Evolutionary conservation across 768 basidiomycete genomes (phyloP).

Genomic region (Saitozyma sp.): DNA sequence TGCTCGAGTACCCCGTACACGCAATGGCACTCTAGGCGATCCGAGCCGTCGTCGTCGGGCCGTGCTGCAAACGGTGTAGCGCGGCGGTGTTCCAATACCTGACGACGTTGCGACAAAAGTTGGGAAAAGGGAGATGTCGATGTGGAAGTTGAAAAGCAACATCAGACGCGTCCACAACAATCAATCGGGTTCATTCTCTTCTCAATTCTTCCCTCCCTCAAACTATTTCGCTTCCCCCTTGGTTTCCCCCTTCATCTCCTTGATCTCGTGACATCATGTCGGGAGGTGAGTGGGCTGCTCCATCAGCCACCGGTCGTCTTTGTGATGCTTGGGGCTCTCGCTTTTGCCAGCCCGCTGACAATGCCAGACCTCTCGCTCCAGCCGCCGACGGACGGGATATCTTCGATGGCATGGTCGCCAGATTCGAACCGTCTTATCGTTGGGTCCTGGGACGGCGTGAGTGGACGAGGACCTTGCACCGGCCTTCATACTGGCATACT

Average conservation of each 20-base stretch:
- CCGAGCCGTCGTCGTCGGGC: too few species aligned
- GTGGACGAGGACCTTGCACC: slow-evolving; percentile 23
- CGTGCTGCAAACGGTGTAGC: too few species aligned
- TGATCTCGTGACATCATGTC: slow-evolving; percentile 15
- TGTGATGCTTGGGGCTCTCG: too few species aligned
- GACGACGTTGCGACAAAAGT: not conserved
- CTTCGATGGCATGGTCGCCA: slow-evolving; percentile 77
- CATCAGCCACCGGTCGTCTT: not conserved
- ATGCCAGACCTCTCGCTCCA: slow-evolving; percentile 44
- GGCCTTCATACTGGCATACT: not conserved
- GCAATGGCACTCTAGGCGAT: too few species aligned
- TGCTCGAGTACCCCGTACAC: not conserved
- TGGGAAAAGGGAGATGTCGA: not conserved
- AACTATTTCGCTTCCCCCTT: not conserved
- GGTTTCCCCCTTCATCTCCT: slow-evolving; percentile 2
- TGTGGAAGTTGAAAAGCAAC: slow-evolving; percentile 9
- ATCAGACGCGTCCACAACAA: slow-evolving; percentile 25
- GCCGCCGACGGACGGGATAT: slow-evolving; percentile 81
- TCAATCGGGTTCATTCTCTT: not conserved
- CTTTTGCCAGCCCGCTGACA: not conserved
- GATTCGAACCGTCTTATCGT: slow-evolving; percentile 77
- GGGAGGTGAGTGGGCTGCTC: slow-evolving; percentile 10
- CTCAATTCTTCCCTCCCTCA: not conserved
- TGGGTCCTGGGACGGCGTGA: slow-evolving; percentile 83
- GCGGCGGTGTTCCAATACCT: not conserved